phyloP scores from a whole-genome alignment of 2,329 filamentous ascomycete genomes.

The Botrytis fragariae region DNA sequence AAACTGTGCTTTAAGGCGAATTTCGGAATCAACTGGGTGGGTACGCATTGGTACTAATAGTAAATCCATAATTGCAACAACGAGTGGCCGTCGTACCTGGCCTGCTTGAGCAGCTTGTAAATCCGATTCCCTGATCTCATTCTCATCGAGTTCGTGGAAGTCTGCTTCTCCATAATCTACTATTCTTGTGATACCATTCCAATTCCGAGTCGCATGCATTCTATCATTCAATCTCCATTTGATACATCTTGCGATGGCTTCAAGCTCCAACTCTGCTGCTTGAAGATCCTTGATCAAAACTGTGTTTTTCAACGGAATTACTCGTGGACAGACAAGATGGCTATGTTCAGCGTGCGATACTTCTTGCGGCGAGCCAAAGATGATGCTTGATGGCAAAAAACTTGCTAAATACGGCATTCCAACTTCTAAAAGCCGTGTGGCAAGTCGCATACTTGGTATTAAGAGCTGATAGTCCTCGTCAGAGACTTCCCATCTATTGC shows the following conservation, averaged over 20 bases:
- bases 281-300: constrained; percentile 15
- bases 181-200: constrained; percentile 27
- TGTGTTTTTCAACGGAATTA: constrained; percentile 3
- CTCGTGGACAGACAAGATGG: neutral
- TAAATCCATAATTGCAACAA: constrained; percentile 30
- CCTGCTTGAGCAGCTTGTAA: constrained; percentile 13
- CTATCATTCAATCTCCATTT: constrained; percentile 30
- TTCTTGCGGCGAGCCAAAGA: constrained; percentile 11
- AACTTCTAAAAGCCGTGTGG: constrained; percentile 28
- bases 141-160: constrained; percentile 16
- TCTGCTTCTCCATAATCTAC: constrained; percentile 17
- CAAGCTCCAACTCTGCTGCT: constrained; percentile 24
- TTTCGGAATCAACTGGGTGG: constrained; percentile 22
- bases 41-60: constrained; percentile 29
- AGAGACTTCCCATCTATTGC: constrained; percentile 26
- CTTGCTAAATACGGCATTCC: constrained; percentile 30
- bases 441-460: constrained; percentile 32
- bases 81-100: constrained; percentile 24
- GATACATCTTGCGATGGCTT: constrained; percentile 25
- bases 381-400: constrained; percentile 29
- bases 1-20: constrained; percentile 29
- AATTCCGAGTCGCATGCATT: constrained; percentile 23
- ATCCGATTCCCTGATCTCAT: constrained; percentile 22
- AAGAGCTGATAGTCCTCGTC: constrained; percentile 29
- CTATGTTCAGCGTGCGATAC: neutral